Evolutionary conservation across 352 stramenopile genomes (phyloP), one percentile per base, ranked within the genome.

Genomic region (Globisporangium cylindrosporum): DNA sequence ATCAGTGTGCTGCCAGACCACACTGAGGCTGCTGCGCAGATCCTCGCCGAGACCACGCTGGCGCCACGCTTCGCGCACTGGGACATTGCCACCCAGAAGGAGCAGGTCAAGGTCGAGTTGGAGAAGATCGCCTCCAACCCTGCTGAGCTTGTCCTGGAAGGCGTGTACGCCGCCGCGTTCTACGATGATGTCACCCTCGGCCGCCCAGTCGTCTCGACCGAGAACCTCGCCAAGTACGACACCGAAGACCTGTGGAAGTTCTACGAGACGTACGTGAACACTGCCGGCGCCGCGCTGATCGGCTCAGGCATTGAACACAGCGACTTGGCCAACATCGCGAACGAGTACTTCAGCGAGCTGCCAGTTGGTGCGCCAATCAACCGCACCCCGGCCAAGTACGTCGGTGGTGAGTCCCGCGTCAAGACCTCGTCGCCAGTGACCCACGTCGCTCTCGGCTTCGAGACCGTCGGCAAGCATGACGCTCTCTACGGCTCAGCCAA

Each of bases 41-140:
- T 95, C 71, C 68, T 95, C 66, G 84, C 86, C 25, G 88, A 95
- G 79, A 91, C 88, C 4, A 91, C 86, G 67, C 69, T 95, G 32
- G 71, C 84, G 20, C 86, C 88, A 20, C 88, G 88, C 76, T 90
- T 91, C 66, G 84, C 83, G 32, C 77, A 88, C 48, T 95, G 88
- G 77, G 88, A 95, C 73, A 77, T 95, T 62, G 79, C 85, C 59
- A 69, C 76, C 66, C 80, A 91, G 77, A 94, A 93, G 80, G 69
- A 78, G 60, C 68, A 92, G 59, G 82, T 91, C 59, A 69, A 70
- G 59, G 68, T 81, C 20, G 88, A 95, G 61, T 68, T 79, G 25
- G 76, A 87, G 22, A 69, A 76, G 41, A 75, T 89, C 57, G 29
- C 70, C 0, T 58, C 63, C 22, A 79, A 88, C 74, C 72, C 75